A percentile compares a stretch with the other conserved stretches of the same genome.
Evolutionary conservation across 352 stramenopile species (phyloP).

Genomic region (Pythium myriotylum): DNA sequence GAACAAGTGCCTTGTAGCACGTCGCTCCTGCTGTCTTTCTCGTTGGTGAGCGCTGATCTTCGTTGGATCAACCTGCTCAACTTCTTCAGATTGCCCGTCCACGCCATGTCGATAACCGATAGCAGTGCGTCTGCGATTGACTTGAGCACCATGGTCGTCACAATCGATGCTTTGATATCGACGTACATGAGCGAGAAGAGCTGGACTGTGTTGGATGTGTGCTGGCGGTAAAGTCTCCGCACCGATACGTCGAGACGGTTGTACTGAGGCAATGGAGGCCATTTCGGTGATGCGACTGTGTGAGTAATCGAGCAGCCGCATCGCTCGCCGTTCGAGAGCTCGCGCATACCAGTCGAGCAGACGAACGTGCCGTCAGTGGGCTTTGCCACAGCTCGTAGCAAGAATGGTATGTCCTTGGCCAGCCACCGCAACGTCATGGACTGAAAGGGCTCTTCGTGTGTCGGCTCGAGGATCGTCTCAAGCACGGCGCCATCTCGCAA

Average conservation of each 20-base stretch:
- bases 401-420: conserved; percentile 46
- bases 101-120: conserved; percentile 32
- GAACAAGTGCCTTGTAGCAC: too few relatives aligned
- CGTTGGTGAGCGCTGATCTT: too few relatives aligned
- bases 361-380: conserved; percentile 58
- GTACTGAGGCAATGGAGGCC: conserved; percentile 34
- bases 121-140: conserved; percentile 40
- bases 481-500: conserved; percentile 50
- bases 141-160: conserved; percentile 41
- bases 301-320: conserved; percentile 60
- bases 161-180: conserved; percentile 8
- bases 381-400: conserved; percentile 39
- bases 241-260: conserved; percentile 52
- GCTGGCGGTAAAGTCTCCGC: conserved; percentile 47
- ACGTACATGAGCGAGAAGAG: background rate
- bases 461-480: conserved; percentile 42
- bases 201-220: background rate
- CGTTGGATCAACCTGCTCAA: too few relatives aligned
- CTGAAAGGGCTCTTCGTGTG: conserved; percentile 43
- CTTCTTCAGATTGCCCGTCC: too few relatives aligned
- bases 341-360: conserved; percentile 47
- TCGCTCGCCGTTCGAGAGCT: conserved; percentile 38
- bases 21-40: too few relatives aligned
- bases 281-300: conserved; percentile 55
- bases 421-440: conserved; percentile 62